Conservation (phyloP, 2,329 filamentous ascomycete species). For the Claviceps arundinis region DNA sequence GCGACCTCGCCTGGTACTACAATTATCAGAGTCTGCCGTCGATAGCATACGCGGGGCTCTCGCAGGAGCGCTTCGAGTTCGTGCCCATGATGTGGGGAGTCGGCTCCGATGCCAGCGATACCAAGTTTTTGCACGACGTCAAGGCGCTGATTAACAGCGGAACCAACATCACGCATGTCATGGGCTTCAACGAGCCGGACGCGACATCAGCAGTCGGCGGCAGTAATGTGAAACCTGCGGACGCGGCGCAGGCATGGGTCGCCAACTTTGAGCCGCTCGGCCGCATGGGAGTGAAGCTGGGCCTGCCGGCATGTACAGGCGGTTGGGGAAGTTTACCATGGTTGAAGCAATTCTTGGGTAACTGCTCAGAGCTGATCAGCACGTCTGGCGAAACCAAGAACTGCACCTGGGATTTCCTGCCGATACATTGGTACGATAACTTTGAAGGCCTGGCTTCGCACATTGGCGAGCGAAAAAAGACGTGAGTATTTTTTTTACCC, state of each 20-base stretch:
- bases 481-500: slow-evolving; percentile 17
- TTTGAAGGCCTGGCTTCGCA: slow-evolving; percentile 56
- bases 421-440: slow-evolving; percentile 55
- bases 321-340: slow-evolving; percentile 47
- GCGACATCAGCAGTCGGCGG: slow-evolving; percentile 42
- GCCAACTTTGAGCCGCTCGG: slow-evolving; percentile 57
- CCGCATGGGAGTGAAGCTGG: slow-evolving; percentile 50
- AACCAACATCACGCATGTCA: slow-evolving; percentile 49
- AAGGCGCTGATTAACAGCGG: slow-evolving; percentile 36
- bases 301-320: slow-evolving; percentile 58
- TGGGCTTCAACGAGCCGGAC: slow-evolving; percentile 76
- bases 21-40: slow-evolving; percentile 55
- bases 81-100: slow-evolving; percentile 72
- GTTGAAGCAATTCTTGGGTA: slow-evolving; percentile 51
- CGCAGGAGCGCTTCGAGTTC: slow-evolving; percentile 52
- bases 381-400: slow-evolving; percentile 25
- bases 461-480: slow-evolving; percentile 36
- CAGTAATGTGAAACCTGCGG: slow-evolving; percentile 42
- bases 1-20: slow-evolving; percentile 71
- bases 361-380: slow-evolving; percentile 47
- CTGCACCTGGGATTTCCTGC: slow-evolving; percentile 51
- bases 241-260: slow-evolving; percentile 57
- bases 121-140: slow-evolving; percentile 48
- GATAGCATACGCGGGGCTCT: slow-evolving; percentile 29
- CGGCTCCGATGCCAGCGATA: slow-evolving; percentile 32